Evolutionary conservation across 2,329 filamentous ascomycete genomes (phyloP).

Genomic region (Fusarium sp.): DNA sequence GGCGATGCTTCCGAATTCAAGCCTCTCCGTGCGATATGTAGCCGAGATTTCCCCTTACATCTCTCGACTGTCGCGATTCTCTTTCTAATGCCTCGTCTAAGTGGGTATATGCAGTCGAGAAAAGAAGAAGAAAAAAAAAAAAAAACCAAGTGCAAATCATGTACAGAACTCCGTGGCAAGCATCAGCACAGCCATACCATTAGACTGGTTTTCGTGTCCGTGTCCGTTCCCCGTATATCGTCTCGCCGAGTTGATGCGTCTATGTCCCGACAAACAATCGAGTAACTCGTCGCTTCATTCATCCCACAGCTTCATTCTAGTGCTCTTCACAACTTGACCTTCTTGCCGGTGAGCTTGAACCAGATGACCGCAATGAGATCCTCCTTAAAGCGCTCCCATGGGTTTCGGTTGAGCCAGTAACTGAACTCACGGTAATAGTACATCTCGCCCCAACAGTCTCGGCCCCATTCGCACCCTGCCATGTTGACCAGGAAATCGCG

Average conservation of each 20-base stretch:
- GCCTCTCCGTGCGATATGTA: neutral
- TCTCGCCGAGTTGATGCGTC: conserved; percentile 13
- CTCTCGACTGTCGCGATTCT: conserved; percentile 3
- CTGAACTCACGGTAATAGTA: conserved; percentile 93
- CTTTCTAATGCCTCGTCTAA: conserved; percentile 36
- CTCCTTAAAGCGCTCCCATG: conserved; percentile 80
- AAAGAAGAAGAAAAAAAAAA: neutral
- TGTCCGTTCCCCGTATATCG: conserved; percentile 25
- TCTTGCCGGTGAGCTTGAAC: conserved; percentile 69
- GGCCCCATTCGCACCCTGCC: conserved; percentile 96
- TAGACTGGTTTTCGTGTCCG: conserved; percentile 1
- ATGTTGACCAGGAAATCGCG: conserved; percentile 97
- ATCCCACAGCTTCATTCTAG: neutral
- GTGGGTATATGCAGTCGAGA: conserved; percentile 32
- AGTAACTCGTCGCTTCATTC: neutral
- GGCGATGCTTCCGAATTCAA: neutral
- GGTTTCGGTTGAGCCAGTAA: conserved; percentile 84
- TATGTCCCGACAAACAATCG: conserved; percentile 2
- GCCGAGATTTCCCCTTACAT: neutral
- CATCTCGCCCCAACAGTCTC: conserved; percentile 98
- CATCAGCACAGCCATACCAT: conserved; percentile 9
- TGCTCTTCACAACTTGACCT: conserved; percentile 60
- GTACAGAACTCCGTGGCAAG: conserved; percentile 27
- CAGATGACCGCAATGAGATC: conserved; percentile 67
- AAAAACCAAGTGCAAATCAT: conserved; percentile 23